These are phyloP conservation scores for Chlamydomonas asymmetrica DNA, from an alignment of 139 green algal species.

Conservation along the genomic window DNA sequence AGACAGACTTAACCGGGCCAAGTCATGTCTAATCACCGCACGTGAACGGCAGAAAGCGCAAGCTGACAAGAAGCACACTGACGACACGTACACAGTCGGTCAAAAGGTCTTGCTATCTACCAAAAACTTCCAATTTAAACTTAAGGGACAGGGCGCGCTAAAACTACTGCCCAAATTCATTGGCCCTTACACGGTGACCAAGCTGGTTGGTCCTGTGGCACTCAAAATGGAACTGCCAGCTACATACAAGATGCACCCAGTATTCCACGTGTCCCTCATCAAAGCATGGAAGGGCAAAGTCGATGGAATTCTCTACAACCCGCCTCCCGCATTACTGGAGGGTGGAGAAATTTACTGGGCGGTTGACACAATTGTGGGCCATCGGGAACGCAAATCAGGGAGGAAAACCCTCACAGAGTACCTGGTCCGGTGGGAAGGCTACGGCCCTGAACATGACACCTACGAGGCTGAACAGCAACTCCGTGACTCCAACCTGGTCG, in stretches of 20 bases:
- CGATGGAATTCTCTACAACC: not conserved
- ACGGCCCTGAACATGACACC: not conserved
- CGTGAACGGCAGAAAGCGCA: slow-evolving; percentile 16
- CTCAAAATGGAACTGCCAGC: not conserved
- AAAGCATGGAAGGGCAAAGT: not conserved
- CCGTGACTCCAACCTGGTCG: no score
- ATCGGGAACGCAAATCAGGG: not conserved
- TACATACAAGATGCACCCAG: not conserved
- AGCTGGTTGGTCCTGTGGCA: not conserved
- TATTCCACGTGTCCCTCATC: not conserved
- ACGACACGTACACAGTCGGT: slow-evolving; percentile 3
- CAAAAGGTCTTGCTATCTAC: slow-evolving; percentile 30
- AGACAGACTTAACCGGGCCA: not conserved
- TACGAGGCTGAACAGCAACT: not conserved
- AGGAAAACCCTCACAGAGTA: not conserved
- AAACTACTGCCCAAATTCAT: slow-evolving; percentile 7
- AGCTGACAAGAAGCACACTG: slow-evolving; percentile 2
- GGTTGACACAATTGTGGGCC: not conserved
- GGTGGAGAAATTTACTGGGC: not conserved
- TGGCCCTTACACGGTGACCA: not conserved
- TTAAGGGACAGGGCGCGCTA: not conserved
- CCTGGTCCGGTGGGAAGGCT: not conserved
- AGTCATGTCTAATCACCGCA: not conserved
- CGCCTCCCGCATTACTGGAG: not conserved
- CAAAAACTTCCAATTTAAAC: slow-evolving; percentile 17